Evolutionary conservation across 345 rosid species (phyloP), one percentile per base, ranked within the genome.

Genomic region (Citrus unshiu): DNA sequence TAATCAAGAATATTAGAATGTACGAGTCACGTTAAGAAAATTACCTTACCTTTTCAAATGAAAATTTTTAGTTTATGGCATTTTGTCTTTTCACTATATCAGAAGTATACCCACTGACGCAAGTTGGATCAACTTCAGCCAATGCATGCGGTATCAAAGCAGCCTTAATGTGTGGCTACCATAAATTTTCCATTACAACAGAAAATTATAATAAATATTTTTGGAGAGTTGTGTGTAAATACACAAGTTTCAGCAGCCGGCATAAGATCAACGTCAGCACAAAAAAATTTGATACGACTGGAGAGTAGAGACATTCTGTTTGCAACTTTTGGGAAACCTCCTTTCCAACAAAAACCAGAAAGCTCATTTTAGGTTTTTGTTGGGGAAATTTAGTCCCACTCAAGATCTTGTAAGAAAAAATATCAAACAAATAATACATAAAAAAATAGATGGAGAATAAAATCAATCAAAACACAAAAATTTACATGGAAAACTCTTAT

Each of bases 101-200:
- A 63, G 99, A 92, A 81, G 93, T 89, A 89, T 93, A 89, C 69
- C 98, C 97, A 79, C 99, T 96, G 81, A 92, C 92, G 75, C 95
- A 90, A 63, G 95, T 92, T 59, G 99, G 99, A 91, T 93, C 99
- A 84, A 95, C 97, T 89, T 95, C 98, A 74, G 93, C 99, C 86
- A 93, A 81, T 22, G 91, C 85, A 77, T 92, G 96, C 82, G 92
- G 80, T 77, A 95, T 84, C 80, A 95, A 75, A 79, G 98, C 98
- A 80, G 98, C 95, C 91, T 95, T 96, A 86, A 89, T 85, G 69
- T 97, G 95, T 78, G 93, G 97, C 99, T 92, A 66, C 78, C 81
- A 84, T 35, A 74, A 81, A 30, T 72, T 78, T 61, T 66, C 25
- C 64, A 75, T 73, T 70, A 40, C 46, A 24, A 73, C 13, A 62